Conservation (phyloP, 768 basidiomycete species). For the Suillus cothurnatus region DNA sequence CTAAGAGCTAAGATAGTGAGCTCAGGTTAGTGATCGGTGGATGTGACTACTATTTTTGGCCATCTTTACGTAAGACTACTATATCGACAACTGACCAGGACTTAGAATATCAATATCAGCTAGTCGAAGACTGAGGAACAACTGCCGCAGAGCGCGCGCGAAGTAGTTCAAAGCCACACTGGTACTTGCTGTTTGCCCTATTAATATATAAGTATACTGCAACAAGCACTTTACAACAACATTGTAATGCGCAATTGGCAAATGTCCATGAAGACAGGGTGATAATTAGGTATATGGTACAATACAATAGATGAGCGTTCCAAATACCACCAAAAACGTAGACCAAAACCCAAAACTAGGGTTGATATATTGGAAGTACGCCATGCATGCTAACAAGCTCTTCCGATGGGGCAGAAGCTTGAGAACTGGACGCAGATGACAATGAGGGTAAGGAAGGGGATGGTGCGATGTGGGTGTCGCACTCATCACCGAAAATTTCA, state of each 20-base stretch:
- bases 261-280: conserved; percentile 6
- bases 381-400: conserved; percentile 16
- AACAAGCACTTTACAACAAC: not conserved
- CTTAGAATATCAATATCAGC: not conserved
- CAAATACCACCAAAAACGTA: not conserved
- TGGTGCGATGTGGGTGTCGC: conserved; percentile 7
- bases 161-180: not conserved
- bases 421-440: conserved; percentile 3
- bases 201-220: not conserved
- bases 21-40: not conserved
- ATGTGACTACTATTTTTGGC: conserved; percentile 6
- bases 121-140: not conserved
- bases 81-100: too few relatives aligned
- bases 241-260: not conserved
- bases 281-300: conserved; percentile 27
- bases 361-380: conserved; percentile 32
- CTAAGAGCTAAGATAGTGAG: not conserved
- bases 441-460: conserved; percentile 3
- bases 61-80: not conserved
- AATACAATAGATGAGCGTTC: conserved; percentile 26
- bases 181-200: too few relatives aligned
- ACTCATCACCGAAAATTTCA: conserved; percentile 6
- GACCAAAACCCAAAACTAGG: conserved; percentile 18
- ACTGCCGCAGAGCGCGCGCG: not conserved
- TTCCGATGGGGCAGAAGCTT: conserved; percentile 9